A percentile compares a stretch with the other conserved stretches of the same genome.
These are phyloP conservation scores for Beauveria varroae DNA, from an alignment of 2,329 filamentous ascomycete genomes.

Conservation along the genomic window DNA sequence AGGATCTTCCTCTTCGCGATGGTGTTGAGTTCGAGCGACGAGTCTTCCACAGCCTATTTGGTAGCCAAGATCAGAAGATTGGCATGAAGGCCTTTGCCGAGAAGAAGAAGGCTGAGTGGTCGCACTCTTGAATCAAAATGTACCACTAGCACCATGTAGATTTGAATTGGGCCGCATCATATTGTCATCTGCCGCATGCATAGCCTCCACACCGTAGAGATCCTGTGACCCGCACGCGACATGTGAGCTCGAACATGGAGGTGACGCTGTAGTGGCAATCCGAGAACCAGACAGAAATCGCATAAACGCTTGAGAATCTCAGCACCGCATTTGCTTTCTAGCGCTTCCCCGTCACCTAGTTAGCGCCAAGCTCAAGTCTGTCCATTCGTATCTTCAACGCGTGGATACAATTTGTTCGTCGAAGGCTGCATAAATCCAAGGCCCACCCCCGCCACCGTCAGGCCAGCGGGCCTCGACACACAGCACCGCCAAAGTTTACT, in stretches of 20 bases:
- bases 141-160: constrained; percentile 2
- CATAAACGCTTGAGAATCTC: background rate
- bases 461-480: background rate
- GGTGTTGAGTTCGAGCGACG: constrained; percentile 92
- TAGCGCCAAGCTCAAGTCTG: background rate
- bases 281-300: background rate
- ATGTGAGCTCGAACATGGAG: background rate
- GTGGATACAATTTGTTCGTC: background rate
- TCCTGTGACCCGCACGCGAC: constrained; percentile 4
- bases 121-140: constrained; percentile 51
- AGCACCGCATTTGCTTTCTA: background rate
- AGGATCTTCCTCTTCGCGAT: constrained; percentile 79
- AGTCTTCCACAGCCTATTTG: constrained; percentile 89
- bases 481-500: background rate
- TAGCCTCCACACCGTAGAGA: background rate
- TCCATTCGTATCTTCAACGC: background rate
- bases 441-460: constrained; percentile 6
- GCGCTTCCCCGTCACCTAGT: background rate
- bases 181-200: background rate
- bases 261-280: background rate
- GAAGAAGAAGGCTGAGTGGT: constrained; percentile 92
- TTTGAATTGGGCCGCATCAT: background rate
- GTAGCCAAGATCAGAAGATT: constrained; percentile 93
- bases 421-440: background rate
- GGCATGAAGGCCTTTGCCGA: constrained; percentile 92